phyloP scores from a whole-genome alignment of 2,329 filamentous ascomycete species.

The Alternaria novae-zelandiae region DNA sequence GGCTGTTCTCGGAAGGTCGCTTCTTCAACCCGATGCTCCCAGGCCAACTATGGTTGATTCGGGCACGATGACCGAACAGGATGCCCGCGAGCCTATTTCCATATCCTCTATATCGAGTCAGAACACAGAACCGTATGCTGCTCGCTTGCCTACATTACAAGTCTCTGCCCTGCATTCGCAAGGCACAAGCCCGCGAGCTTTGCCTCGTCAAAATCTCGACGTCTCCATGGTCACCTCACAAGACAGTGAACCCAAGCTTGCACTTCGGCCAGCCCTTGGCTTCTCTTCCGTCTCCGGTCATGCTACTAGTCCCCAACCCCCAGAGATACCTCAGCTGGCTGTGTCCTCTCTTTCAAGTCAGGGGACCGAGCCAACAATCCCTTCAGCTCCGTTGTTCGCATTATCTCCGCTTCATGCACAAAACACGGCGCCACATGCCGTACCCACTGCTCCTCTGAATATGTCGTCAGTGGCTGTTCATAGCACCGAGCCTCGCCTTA shows the following conservation, averaged over 20 bases:
- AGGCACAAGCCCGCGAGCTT: constrained; percentile 31
- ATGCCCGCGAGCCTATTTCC: constrained; percentile 50
- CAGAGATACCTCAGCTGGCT: constrained; percentile 20
- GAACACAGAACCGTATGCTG: constrained; percentile 33
- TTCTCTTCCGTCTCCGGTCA: constrained; percentile 37
- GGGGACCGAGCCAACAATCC: constrained; percentile 29
- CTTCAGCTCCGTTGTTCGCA: constrained; percentile 16
- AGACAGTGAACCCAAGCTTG: constrained; percentile 28
- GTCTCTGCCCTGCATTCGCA: constrained; percentile 39
- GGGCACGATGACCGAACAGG: constrained; percentile 68
- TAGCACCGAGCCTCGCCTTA: constrained; percentile 31
- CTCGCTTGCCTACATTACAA: constrained; percentile 19
- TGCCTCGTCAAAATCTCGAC: constrained; percentile 19
- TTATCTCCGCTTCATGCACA: constrained; percentile 32
- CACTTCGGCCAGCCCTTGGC: constrained; percentile 22
- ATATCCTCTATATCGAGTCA: constrained; percentile 40
- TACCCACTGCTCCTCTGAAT: constrained; percentile 20
- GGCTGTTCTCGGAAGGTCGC: constrained; percentile 27
- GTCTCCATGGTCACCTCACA: constrained; percentile 33
- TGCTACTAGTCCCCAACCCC: constrained; percentile 28
- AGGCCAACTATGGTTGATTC: constrained; percentile 63
- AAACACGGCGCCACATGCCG: constrained; percentile 25
- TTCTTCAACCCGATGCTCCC: constrained; percentile 26
- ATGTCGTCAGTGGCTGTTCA: constrained; percentile 34
- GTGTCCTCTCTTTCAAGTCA: constrained; percentile 28